phyloP scores from a whole-genome alignment of 1,284 basidiomycete genomes.

The Moniliophthora roreri region DNA sequence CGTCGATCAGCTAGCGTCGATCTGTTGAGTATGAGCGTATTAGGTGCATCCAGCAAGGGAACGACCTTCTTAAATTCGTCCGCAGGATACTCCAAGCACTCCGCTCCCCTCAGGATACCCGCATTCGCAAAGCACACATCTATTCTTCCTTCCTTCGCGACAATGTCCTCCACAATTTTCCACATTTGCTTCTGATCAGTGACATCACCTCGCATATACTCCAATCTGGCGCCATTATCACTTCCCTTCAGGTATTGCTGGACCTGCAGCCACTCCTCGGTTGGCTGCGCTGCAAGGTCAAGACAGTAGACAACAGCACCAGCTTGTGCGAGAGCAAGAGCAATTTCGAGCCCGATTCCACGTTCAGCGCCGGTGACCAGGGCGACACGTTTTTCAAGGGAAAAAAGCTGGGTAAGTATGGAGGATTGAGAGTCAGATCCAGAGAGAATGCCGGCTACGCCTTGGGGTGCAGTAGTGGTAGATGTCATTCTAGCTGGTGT shows the following conservation, averaged over 20 bases:
- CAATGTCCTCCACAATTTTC: constrained; percentile 57
- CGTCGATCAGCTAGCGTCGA: constrained; percentile 57
- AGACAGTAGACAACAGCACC: constrained; percentile 80
- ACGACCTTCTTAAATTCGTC: constrained; percentile 67
- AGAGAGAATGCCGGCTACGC: constrained; percentile 1
- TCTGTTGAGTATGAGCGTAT: not conserved
- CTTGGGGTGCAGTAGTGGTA: not conserved
- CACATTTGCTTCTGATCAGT: constrained; percentile 60
- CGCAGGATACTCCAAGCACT: constrained; percentile 69
- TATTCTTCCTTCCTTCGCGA: constrained; percentile 61
- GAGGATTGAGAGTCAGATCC: constrained; percentile 27
- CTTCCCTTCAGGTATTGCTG: constrained; percentile 50
- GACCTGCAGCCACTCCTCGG: constrained; percentile 65
- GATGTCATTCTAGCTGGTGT: not conserved
- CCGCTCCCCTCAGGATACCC: constrained; percentile 66
- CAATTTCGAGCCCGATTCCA: constrained; percentile 83
- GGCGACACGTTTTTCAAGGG: constrained; percentile 70
- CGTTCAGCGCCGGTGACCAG: constrained; percentile 80
- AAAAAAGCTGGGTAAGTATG: constrained; percentile 72
- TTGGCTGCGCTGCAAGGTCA: constrained; percentile 67
- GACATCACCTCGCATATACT: constrained; percentile 68
- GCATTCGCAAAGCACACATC: constrained; percentile 79
- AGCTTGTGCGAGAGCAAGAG: constrained; percentile 73
- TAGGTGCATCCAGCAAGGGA: not conserved
- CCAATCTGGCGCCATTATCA: constrained; percentile 49